Evolutionary conservation across 2,329 filamentous ascomycete species (phyloP).

Genomic region (Aspergillus sp.): DNA sequence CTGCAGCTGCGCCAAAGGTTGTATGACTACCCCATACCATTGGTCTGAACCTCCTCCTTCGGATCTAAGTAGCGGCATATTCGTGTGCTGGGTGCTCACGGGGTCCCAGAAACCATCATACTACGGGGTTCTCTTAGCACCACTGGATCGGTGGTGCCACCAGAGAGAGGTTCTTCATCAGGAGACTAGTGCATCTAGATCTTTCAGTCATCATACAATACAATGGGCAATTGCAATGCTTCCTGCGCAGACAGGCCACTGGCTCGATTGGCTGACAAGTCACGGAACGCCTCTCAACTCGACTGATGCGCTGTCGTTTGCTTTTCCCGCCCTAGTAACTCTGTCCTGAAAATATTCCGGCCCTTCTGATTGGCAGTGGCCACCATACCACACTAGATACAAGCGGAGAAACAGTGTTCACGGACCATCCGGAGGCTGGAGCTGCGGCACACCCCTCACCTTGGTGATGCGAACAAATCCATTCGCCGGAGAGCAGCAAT

Average conservation of each 20-base stretch:
- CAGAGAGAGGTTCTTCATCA: neutral
- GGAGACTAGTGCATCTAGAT: neutral
- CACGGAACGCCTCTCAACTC: neutral
- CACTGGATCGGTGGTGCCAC: neutral
- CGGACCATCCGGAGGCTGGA: conserved; percentile 1
- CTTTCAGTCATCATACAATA: neutral
- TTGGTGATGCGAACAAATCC: neutral
- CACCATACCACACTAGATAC: neutral
- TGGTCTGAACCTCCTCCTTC: neutral
- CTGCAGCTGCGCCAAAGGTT: neutral
- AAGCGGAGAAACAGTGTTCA: neutral
- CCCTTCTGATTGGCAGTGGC: conserved; percentile 2
- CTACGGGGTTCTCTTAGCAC: neutral
- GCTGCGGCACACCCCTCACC: neutral
- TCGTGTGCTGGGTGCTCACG: neutral
- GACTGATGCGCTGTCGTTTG: neutral
- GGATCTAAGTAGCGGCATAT: neutral
- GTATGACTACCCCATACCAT: neutral
- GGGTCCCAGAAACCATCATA: neutral
- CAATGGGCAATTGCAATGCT: neutral
- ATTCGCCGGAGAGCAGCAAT: neutral
- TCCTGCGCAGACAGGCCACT: neutral
- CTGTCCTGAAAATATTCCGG: neutral
- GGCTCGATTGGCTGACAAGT: neutral
- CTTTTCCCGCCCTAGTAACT: neutral